Conservation (phyloP, 768 basidiomycete species). For the Inosperma sp. region DNA sequence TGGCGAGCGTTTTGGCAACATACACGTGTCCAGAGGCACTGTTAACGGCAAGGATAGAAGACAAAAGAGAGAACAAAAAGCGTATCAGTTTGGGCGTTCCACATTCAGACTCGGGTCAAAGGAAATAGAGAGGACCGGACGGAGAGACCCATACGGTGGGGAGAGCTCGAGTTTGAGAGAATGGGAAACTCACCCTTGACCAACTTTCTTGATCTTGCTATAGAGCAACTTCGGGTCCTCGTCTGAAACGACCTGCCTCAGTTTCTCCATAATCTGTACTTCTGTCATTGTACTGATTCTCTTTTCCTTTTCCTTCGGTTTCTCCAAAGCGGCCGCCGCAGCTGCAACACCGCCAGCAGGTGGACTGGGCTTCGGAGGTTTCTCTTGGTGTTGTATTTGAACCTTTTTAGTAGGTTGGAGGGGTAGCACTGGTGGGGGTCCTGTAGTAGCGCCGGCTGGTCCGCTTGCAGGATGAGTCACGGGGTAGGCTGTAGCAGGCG, state of each 20-base stretch:
- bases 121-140: slow-evolving; percentile 3
- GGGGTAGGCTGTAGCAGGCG: slow-evolving; percentile 45
- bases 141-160: not conserved
- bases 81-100: slow-evolving; percentile 14
- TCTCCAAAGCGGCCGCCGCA: slow-evolving; percentile 71
- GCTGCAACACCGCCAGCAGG: slow-evolving; percentile 41
- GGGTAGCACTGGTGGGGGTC: slow-evolving; percentile 66
- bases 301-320: slow-evolving; percentile 79
- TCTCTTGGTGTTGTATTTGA: slow-evolving; percentile 50
- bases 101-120: slow-evolving; percentile 5
- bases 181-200: slow-evolving; percentile 76
- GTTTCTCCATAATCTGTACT: slow-evolving; percentile 97
- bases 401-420: slow-evolving; percentile 74
- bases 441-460: slow-evolving; percentile 46
- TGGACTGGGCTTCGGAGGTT: slow-evolving; percentile 37
- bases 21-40: slow-evolving; percentile 98
- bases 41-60: slow-evolving; percentile 3
- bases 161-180: not conserved
- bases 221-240: slow-evolving; percentile 89
- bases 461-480: slow-evolving; percentile 42
- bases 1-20: slow-evolving; percentile 86
- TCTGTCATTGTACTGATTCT: slow-evolving; percentile 96
- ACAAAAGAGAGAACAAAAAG: slow-evolving; percentile 13
- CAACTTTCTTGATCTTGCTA: slow-evolving; percentile 97
- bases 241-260: slow-evolving; percentile 79